Evolutionary conservation across 345 rosid genomes (phyloP).

Genomic region (Dimocarpus longan): DNA sequence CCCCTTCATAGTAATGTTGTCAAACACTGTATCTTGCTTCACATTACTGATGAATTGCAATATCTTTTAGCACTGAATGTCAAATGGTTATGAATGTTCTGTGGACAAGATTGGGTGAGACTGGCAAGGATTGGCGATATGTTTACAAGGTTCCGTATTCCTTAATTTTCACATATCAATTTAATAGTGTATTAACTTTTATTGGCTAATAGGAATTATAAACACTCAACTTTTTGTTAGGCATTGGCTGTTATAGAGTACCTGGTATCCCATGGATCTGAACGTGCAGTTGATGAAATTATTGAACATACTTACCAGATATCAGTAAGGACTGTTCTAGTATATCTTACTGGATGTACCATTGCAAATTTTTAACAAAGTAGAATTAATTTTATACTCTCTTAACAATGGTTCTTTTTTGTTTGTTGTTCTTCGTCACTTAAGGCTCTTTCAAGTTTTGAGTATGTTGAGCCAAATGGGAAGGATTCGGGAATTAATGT

Average conservation of each 20-base stretch:
- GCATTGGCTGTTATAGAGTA: constrained; percentile 91
- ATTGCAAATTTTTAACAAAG: not conserved
- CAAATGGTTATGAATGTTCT: constrained; percentile 94
- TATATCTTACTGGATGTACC: constrained; percentile 13
- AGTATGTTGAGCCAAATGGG: constrained; percentile 93
- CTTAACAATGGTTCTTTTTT: constrained; percentile 29
- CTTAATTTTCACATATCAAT: constrained; percentile 16
- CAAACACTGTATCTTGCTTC: constrained; percentile 3
- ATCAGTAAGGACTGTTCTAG: constrained; percentile 59
- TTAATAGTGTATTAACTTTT: constrained; percentile 7
- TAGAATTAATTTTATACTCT: constrained; percentile 17
- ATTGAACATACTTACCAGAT: constrained; percentile 96
- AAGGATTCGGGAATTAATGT: constrained; percentile 93
- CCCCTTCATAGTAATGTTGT: constrained; percentile 1
- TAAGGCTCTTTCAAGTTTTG: constrained; percentile 93
- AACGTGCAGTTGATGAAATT: constrained; percentile 95
- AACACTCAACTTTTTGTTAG: constrained; percentile 41
- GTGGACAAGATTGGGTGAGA: constrained; percentile 88
- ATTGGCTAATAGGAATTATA: constrained; percentile 15
- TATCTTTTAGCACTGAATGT: constrained; percentile 74
- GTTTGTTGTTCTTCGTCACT: constrained; percentile 26
- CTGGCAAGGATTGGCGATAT: constrained; percentile 97
- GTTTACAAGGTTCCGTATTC: constrained; percentile 76
- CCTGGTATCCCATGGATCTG: constrained; percentile 96
- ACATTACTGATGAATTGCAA: constrained; percentile 23